Evolutionary conservation across 164 flowering plant genomes (phyloP).

Genomic region (Sedum album): DNA sequence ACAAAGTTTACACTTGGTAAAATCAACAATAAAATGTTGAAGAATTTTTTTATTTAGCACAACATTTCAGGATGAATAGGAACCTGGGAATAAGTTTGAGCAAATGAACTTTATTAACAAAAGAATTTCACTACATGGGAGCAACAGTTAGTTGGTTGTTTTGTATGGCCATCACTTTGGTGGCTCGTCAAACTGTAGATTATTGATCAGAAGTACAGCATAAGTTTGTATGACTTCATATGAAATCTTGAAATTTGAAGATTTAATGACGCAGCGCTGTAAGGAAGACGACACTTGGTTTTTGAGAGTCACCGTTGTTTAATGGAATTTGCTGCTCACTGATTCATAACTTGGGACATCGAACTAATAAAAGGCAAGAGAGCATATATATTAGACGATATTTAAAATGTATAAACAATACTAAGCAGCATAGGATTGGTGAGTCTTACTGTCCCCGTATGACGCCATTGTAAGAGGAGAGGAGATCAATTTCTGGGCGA

Average conservation of each 20-base stretch:
- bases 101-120: too few relatives aligned
- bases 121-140: background rate
- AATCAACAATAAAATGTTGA: too few relatives aligned
- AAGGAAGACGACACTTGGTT: background rate
- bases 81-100: too few relatives aligned
- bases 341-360: constrained; percentile 65
- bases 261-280: background rate
- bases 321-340: constrained; percentile 51
- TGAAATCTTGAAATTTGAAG: background rate
- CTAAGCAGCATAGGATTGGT: background rate
- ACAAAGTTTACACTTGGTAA: too few relatives aligned
- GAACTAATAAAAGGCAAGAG: constrained; percentile 34
- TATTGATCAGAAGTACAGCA: background rate
- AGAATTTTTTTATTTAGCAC: too few relatives aligned
- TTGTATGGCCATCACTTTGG: background rate
- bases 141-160: background rate
- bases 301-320: background rate
- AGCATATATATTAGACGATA: background rate
- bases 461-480: constrained; percentile 91
- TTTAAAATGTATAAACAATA: background rate
- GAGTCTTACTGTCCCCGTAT: constrained; percentile 68
- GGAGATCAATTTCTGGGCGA: constrained; percentile 46
- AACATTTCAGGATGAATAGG: too few relatives aligned
- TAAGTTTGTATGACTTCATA: background rate
- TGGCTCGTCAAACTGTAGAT: background rate